Evolutionary conservation across 768 basidiomycete genomes (phyloP).

Genomic region (Hypholoma sublateritium): DNA sequence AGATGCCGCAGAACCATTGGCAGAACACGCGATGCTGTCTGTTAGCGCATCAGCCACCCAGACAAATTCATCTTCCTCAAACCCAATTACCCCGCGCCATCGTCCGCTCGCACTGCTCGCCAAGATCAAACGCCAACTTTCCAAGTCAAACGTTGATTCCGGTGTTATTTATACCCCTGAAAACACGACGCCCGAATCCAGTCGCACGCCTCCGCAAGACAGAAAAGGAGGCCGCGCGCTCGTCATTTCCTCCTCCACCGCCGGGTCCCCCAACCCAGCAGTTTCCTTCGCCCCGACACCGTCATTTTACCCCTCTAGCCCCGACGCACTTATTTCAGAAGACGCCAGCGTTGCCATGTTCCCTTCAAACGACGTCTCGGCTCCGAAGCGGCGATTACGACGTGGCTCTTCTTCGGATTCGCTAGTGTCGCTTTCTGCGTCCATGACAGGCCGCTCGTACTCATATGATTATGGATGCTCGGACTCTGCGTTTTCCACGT

Average conservation of each 20-base stretch:
- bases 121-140: slow-evolving; percentile 6
- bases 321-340: not conserved
- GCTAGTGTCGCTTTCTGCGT: not conserved
- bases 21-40: not conserved
- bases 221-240: not conserved
- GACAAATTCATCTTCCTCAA: not conserved
- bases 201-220: not conserved
- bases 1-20: not conserved
- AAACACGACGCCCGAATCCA: not conserved
- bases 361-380: not conserved
- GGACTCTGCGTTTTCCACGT: not conserved
- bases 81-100: not conserved
- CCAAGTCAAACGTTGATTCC: not conserved
- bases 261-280: not conserved
- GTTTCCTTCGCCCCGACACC: not conserved
- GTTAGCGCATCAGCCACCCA: not conserved
- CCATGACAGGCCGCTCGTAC: not conserved
- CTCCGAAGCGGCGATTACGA: not conserved
- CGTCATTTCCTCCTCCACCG: not conserved
- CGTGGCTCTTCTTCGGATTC: slow-evolving; percentile 1
- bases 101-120: not conserved
- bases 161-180: not conserved
- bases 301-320: not conserved
- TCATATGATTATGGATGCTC: not conserved
- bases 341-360: not conserved